Base-by-base conservation (phyloP, 2,329 filamentous ascomycete genomes). In the Pseudogymnoascus sp. region DNA sequence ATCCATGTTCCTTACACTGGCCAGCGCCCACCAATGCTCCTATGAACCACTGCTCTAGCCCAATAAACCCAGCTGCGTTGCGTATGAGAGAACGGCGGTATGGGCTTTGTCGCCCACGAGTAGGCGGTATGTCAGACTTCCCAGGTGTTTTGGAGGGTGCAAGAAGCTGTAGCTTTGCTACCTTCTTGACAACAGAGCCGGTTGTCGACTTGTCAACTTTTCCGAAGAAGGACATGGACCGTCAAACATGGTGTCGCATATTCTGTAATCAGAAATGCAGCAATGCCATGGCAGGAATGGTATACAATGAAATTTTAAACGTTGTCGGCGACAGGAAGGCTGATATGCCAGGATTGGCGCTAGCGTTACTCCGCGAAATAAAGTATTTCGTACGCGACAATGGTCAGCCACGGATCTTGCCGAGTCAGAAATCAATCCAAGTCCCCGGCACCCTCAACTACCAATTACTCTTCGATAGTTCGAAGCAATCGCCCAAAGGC, bases 141-240 rank as follows among this genome's bases (percentile, higher is more conserved):
- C 19, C 66, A 60, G 49, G 42, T 64, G 58, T 71, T 68, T 60
- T 68, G 69, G 33, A 66, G 64, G 58, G 22, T 35, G 67, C 65
- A 36, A 74, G 68, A 22, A 67, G 60, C 19, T 69, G 71, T 66
- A 71, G 72, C 68, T 71, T 67, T 66, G 71, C 71, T 75, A 77
- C 72, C 73, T 76, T 77, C 66, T 78, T 76, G 74, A 76, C 73
- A 72, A 77, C 72, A 73, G 77, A 76, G 75, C 76, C 75, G 73
- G 75, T 72, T 67, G 68, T 71, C 67, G 70, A 78, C 78, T 79
- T 77, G 73, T 80, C 76, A 75, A 80, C 77, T 75, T 77, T 77
- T 76, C 78, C 79, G 77, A 81, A 73, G 76, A 80, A 76, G 82
- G 82, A 84, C 85, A 88, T 87, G 83, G 82, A 82, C 80, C 72